Evolutionary conservation across 768 basidiomycete species (phyloP), one percentile per base, ranked within the genome.

Genomic region (Leccinum fibrillosum): DNA sequence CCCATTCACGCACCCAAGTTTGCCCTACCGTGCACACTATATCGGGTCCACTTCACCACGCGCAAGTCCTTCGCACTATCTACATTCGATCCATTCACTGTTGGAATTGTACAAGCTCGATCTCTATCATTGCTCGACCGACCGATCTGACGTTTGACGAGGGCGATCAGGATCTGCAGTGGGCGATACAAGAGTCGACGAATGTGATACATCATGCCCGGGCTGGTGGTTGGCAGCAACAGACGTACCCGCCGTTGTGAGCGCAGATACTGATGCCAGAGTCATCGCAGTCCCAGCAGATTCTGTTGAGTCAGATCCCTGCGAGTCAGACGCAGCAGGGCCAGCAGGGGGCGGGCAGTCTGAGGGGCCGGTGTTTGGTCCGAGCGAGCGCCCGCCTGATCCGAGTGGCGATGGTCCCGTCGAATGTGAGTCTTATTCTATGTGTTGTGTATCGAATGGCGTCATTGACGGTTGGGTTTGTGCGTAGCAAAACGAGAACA

Each of bases 31-130:
- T 35, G 86, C 93, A 0, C 94, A 98, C 67, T 96, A 85, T 68
- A 75, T 95, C 49, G 96, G 95, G 23, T 78, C 86, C 0, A 80
- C 87, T 2, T 86, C 92, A 0, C 93, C 96, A 0, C 81, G 86
- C 2, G 81, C 89, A 0, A 85, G 84, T 17, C 94, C 95, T 0
- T 80, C 85, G 5, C 78, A 83, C 53, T 99, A 97, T 70, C 74
- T 94, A 25, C 75, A 83, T 4, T 81, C 86, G 9, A 79, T 95
- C 47, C 77, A 82, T 23, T 77, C 88, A 2, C 75, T 94, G 10
- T 52, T 94, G 28, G 81, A 90, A 57, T 77, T 77, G 1, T 93
- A 89, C 69, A 82, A 78, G 21, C 75, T 87, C 34, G 90, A 94
- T 49, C 67, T 95, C 37, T 39, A 6, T 39, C 17, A 17, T 49